Evolutionary conservation across 2,329 filamentous ascomycete genomes (phyloP).

Genomic region (Colletotrichum australisinense): DNA sequence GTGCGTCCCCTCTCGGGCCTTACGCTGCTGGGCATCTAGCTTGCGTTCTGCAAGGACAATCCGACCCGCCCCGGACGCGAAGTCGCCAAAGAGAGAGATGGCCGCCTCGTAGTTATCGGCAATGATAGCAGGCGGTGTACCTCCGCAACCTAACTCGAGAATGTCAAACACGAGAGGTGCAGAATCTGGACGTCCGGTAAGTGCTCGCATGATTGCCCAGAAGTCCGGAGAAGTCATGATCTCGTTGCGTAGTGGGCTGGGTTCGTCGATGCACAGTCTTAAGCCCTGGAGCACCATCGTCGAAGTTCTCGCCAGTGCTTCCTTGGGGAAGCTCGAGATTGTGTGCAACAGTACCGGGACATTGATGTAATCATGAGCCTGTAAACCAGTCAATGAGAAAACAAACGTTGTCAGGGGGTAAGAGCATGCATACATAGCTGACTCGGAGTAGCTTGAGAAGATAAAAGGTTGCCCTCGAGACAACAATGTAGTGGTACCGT

Average conservation of each 20-base stretch:
- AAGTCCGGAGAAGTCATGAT: constrained; percentile 98
- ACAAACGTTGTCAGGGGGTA: constrained; percentile 4
- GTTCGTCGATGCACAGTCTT: constrained; percentile 80
- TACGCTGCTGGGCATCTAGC: constrained; percentile 60
- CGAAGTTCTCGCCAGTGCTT: constrained; percentile 80
- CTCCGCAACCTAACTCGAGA: constrained; percentile 80
- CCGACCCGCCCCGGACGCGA: constrained; percentile 84
- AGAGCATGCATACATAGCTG: constrained; percentile 76
- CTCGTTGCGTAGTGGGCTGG: constrained; percentile 85
- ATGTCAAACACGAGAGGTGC: constrained; percentile 87
- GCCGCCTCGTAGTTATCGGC: constrained; percentile 96
- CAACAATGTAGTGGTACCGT: constrained; percentile 83
- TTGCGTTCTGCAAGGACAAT: constrained; percentile 78
- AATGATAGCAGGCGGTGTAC: constrained; percentile 84
- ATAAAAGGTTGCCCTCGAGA: constrained; percentile 89
- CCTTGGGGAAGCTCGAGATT: constrained; percentile 87
- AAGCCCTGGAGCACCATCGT: constrained; percentile 83
- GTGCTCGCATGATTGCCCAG: constrained; percentile 86
- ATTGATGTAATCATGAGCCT: constrained; percentile 92
- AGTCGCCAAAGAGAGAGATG: constrained; percentile 86
- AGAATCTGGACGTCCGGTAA: constrained; percentile 77
- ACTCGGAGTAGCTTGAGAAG: constrained; percentile 83
- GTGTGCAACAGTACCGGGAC: constrained; percentile 92
- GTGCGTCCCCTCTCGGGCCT: constrained; percentile 57
- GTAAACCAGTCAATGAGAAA: constrained; percentile 12